Evolutionary conservation across 2,329 filamentous ascomycete species (phyloP), one percentile per base, ranked within the genome.

Genomic region (Meredithiella fracta): DNA sequence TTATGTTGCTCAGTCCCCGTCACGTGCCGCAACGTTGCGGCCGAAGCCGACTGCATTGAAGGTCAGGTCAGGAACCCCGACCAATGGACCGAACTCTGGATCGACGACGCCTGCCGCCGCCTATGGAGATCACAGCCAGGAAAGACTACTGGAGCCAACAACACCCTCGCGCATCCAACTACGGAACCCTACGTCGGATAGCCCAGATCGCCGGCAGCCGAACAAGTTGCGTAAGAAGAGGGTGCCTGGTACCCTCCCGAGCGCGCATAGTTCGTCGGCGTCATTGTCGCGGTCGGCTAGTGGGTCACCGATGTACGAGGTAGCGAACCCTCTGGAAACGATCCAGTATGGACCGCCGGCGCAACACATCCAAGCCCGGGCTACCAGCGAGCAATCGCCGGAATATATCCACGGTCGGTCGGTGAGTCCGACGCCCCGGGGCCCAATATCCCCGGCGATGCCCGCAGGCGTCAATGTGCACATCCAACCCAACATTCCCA

Each of bases 211-310:
- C 62, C 79, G 86, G 49, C 84, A 83, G 65, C 87, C 89, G 0
- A 96, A 95, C 64, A 95, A 96, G 68, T 72, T 98, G 53, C 85
- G 84, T 67, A 97, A 97, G 73, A 95, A 87, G 68, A 76, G 82
- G 60, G 72, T 85, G 56, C 83, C 86, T 0, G 83, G 81, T 64
- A 70, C 85, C 22, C 90, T 88, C 62, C 83, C 83, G 20, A 96
- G 91, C 65, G 90, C 91, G 0, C 89, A 95, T 61, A 96, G 90
- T 65, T 97, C 92, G 15, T 85, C 79, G 5, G 79, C 85, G 15
- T 96, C 90, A 6, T 72, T 94, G 15, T 66, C 71, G 4, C 66
- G 67, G 40, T 73, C 72, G 11, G 67, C 69, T 47, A 65, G 69
- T 8, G 67, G 68, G 1, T 77, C 76, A 4, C 76, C 77, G 1